A percentile compares a stretch with the other conserved stretches of the same genome.
Evolutionary conservation across 2,329 filamentous ascomycete species (phyloP).

Genomic region (Teratosphaeriaceae sp.): DNA sequence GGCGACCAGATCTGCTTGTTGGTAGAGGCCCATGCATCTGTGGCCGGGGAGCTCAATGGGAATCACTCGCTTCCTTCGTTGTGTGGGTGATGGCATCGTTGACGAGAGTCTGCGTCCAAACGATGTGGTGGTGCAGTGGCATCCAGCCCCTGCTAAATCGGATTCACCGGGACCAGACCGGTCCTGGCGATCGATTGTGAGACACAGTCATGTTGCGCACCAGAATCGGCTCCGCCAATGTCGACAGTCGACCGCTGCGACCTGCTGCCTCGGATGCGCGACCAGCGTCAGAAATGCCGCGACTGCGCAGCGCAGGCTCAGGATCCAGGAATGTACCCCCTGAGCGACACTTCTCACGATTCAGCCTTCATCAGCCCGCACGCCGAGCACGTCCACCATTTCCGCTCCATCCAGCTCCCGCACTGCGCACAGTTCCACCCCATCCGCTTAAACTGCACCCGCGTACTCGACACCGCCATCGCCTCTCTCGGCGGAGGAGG

Average conservation of each 20-base stretch:
- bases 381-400: constrained; percentile 58
- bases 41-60: no score
- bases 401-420: constrained; percentile 55
- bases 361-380: constrained; percentile 54
- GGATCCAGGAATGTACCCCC: no score
- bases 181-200: no score
- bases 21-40: no score
- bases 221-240: no score
- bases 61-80: no score
- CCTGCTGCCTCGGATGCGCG: neutral
- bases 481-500: no score
- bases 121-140: no score
- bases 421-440: constrained; percentile 56
- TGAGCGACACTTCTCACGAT: constrained; percentile 39
- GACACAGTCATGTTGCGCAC: neutral
- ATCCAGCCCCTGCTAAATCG: neutral
- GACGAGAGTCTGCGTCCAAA: neutral
- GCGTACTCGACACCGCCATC: no score
- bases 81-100: neutral
- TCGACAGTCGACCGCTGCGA: no score
- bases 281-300: neutral
- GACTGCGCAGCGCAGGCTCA: no score
- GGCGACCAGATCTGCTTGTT: no score
- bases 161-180: neutral
- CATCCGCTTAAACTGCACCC: constrained; percentile 35